These are phyloP conservation scores for Xylariaceae sp. DNA, from an alignment of 2,329 filamentous ascomycete species.

Conservation along the genomic window DNA sequence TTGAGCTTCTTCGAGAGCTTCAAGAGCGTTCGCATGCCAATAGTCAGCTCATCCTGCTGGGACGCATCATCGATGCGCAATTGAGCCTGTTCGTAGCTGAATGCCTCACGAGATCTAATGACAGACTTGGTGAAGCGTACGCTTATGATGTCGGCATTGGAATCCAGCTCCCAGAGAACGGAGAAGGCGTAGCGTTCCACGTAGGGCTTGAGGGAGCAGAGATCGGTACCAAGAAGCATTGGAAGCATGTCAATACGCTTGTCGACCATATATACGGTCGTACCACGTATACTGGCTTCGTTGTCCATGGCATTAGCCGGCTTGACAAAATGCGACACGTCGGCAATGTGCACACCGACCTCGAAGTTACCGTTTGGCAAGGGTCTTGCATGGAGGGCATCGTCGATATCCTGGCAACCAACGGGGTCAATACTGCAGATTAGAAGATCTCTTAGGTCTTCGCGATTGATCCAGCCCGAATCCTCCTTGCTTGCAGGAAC, in stretches of 20 bases:
- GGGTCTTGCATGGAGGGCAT: constrained; percentile 80
- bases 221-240: constrained; percentile 87
- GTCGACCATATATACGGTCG: constrained; percentile 95
- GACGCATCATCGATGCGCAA: constrained; percentile 84
- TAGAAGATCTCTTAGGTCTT: constrained; percentile 76
- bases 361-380: constrained; percentile 92
- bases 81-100: constrained; percentile 96
- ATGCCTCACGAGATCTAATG: constrained; percentile 92
- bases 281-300: constrained; percentile 89
- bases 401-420: constrained; percentile 96
- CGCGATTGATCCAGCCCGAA: constrained; percentile 78
- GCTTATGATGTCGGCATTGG: constrained; percentile 77
- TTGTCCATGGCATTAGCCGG: constrained; percentile 95
- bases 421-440: constrained; percentile 97
- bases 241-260: constrained; percentile 99
- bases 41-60: constrained; percentile 82
- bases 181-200: constrained; percentile 92
- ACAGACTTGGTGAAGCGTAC: constrained; percentile 95
- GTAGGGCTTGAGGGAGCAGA: constrained; percentile 94
- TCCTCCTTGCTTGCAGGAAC: constrained; percentile 77
- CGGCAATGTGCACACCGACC: constrained; percentile 96
- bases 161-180: constrained; percentile 80
- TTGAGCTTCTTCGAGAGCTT: constrained; percentile 87
- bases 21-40: constrained; percentile 81
- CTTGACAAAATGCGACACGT: constrained; percentile 98